Evolutionary conservation across 2,329 filamentous ascomycete genomes (phyloP).

Genomic region (Trichoderma atrobrunneum): DNA sequence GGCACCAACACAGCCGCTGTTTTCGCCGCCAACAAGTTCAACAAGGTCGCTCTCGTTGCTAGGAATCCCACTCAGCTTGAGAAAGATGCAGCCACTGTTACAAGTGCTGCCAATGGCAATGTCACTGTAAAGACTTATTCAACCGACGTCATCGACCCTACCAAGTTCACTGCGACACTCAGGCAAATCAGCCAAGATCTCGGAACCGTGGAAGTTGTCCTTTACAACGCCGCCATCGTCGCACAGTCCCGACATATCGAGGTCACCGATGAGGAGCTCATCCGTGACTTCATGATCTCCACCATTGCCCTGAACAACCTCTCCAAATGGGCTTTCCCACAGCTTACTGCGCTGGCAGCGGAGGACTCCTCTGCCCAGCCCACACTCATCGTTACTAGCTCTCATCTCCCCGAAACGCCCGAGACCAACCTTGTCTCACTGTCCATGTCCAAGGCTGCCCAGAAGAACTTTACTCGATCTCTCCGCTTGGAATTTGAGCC

Average conservation of each 20-base stretch:
- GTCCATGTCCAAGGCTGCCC: conserved; percentile 50
- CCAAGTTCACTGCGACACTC: conserved; percentile 37
- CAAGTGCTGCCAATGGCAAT: conserved; percentile 26
- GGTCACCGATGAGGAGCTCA: conserved; percentile 42
- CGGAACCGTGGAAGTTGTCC: conserved; percentile 45
- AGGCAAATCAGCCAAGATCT: conserved; percentile 39
- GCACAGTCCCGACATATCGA: conserved; percentile 41
- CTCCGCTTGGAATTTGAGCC: conserved; percentile 38
- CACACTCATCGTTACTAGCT: conserved; percentile 48
- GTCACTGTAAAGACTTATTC: conserved; percentile 41
- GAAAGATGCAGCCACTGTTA: conserved; percentile 33
- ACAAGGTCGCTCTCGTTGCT: conserved; percentile 47
- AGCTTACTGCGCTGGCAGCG: conserved; percentile 35
- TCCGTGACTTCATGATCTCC: conserved; percentile 50
- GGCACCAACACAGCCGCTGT: conserved; percentile 88
- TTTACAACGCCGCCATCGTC: conserved; percentile 53
- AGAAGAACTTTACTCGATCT: conserved; percentile 49
- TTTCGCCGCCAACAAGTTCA: conserved; percentile 81
- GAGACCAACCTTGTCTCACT: conserved; percentile 47
- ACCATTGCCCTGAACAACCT: conserved; percentile 47
- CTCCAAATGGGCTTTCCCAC: conserved; percentile 46
- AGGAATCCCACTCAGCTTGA: conserved; percentile 42
- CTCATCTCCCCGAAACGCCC: conserved; percentile 46
- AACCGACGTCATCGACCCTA: conserved; percentile 43
- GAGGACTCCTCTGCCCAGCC: conserved; percentile 35